Evolutionary conservation across 768 basidiomycete species (phyloP).

Genomic region (Trametes cinnabarina): DNA sequence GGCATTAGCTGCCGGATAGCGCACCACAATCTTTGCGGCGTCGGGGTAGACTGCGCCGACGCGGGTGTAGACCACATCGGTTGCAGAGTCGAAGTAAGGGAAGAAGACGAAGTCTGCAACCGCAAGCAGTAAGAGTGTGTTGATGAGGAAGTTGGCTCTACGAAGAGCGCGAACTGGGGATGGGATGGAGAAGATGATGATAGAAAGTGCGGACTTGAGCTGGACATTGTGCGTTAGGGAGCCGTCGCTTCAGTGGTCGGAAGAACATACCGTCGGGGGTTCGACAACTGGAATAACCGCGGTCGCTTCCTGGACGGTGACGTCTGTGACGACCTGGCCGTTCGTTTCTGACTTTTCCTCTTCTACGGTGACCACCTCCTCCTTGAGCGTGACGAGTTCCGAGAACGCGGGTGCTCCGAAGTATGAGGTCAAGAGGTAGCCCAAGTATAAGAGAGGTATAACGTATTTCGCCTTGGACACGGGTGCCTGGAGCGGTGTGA

Average conservation of each 20-base stretch:
- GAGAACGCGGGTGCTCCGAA: conserved; percentile 11
- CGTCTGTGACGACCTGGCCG: conserved; percentile 9
- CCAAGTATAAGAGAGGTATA: conserved; percentile 29
- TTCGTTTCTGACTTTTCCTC: conserved; percentile 11
- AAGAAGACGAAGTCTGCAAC: conserved; percentile 50
- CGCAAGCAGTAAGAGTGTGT: conserved; percentile 37
- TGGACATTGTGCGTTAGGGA: too few relatives aligned
- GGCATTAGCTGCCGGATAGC: conserved; percentile 47
- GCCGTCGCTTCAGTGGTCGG: too few relatives aligned
- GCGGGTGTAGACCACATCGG: conserved; percentile 60
- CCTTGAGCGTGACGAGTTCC: conserved; percentile 4
- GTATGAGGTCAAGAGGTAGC: conserved; percentile 23
- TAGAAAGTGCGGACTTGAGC: conserved; percentile 13
- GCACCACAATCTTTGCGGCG: conserved; percentile 58
- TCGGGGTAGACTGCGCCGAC: conserved; percentile 70
- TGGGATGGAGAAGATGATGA: conserved; percentile 35
- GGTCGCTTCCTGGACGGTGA: conserved; percentile 4
- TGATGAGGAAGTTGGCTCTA: conserved; percentile 34
- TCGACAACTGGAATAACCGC: neutral
- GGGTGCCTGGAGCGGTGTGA: conserved; percentile 36
- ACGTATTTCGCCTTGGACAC: conserved; percentile 34
- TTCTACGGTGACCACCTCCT: conserved; percentile 13
- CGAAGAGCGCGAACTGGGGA: conserved; percentile 27
- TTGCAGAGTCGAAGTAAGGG: conserved; percentile 55
- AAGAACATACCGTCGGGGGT: conserved; percentile 2